Evolutionary conservation across 192 early-diverging fungal species (phyloP).

Genomic region (Coemansia sp.): DNA sequence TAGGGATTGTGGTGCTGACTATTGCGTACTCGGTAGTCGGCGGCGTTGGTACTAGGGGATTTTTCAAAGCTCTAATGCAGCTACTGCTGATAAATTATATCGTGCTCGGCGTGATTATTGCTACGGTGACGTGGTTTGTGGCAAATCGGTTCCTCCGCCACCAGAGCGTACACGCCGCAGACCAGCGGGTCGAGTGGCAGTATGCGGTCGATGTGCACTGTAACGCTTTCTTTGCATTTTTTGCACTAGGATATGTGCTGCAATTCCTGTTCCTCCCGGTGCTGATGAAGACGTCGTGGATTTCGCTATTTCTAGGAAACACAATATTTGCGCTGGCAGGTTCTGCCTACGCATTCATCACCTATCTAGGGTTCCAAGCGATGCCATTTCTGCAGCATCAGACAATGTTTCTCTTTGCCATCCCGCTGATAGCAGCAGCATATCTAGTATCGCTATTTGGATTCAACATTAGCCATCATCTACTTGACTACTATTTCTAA

Average conservation of each 20-base stretch:
- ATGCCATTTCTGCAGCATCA: conserved; percentile 91
- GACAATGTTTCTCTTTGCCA: conserved; percentile 85
- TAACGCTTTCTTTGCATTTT: conserved; percentile 92
- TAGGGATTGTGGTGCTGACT: conserved; percentile 49
- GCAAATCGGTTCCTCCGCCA: conserved; percentile 82
- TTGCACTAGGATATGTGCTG: conserved; percentile 81
- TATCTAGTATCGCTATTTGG: conserved; percentile 68
- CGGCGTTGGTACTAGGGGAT: conserved; percentile 31
- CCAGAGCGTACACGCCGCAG: conserved; percentile 71
- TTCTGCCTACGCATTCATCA: conserved; percentile 82
- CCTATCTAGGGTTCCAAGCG: conserved; percentile 93
- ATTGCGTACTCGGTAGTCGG: conserved; percentile 40
- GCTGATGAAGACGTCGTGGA: conserved; percentile 73
- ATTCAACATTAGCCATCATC: conserved; percentile 74
- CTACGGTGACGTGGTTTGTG: conserved; percentile 49
- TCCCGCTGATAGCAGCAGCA: conserved; percentile 63
- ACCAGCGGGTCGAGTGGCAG: conserved; percentile 92
- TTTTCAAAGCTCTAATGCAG: conserved; percentile 35
- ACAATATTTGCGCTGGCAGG: conserved; percentile 80
- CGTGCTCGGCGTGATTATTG: conserved; percentile 16
- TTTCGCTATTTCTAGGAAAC: conserved; percentile 84
- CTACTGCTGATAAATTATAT: conserved; percentile 43
- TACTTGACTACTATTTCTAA: conserved; percentile 76
- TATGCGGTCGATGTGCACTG: conserved; percentile 98
- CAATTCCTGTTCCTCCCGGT: conserved; percentile 92